A percentile compares a stretch with the other conserved stretches of the same genome.
Conservation (phyloP, 805 yeast genomes). For the Starmera quercuum region DNA sequence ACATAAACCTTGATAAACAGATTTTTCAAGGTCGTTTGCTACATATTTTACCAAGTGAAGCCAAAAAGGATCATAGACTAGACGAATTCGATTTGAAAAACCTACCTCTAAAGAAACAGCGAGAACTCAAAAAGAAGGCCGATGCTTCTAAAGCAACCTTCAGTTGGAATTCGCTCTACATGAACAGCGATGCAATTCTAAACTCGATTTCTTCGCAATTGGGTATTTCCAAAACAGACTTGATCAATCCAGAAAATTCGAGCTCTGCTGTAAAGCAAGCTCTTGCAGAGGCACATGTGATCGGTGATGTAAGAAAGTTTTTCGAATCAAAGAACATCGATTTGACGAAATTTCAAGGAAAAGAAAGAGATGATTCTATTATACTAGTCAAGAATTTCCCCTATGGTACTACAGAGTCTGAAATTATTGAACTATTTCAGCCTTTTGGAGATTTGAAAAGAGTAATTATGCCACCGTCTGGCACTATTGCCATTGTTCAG, state of each 20-base stretch:
- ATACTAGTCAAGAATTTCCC: slow-evolving; percentile 89
- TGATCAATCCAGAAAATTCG: slow-evolving; percentile 82
- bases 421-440: slow-evolving; percentile 73
- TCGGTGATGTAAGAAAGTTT: slow-evolving; percentile 82
- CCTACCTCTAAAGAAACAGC: slow-evolving; percentile 87
- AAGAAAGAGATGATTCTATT: slow-evolving; percentile 72
- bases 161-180: slow-evolving; percentile 89
- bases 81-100: slow-evolving; percentile 90
- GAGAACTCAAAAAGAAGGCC: slow-evolving; percentile 73
- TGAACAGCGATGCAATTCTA: slow-evolving; percentile 88
- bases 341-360: slow-evolving; percentile 54
- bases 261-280: slow-evolving; percentile 94
- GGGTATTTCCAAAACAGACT: slow-evolving; percentile 76
- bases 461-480: slow-evolving; percentile 90
- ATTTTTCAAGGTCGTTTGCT: slow-evolving; percentile 90
- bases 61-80: slow-evolving; percentile 70
- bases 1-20: slow-evolving; percentile 66
- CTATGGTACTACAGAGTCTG: slow-evolving; percentile 73
- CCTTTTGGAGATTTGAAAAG: slow-evolving; percentile 76
- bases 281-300: slow-evolving; percentile 91
- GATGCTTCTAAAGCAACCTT: slow-evolving; percentile 83
- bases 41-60: slow-evolving; percentile 82
- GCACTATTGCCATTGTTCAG: slow-evolving; percentile 91
- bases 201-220: slow-evolving; percentile 80
- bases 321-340: slow-evolving; percentile 86